Evolutionary conservation across 305 asterid species (phyloP), one percentile per base, ranked within the genome.

Genomic region (Euphrasia arctica): DNA sequence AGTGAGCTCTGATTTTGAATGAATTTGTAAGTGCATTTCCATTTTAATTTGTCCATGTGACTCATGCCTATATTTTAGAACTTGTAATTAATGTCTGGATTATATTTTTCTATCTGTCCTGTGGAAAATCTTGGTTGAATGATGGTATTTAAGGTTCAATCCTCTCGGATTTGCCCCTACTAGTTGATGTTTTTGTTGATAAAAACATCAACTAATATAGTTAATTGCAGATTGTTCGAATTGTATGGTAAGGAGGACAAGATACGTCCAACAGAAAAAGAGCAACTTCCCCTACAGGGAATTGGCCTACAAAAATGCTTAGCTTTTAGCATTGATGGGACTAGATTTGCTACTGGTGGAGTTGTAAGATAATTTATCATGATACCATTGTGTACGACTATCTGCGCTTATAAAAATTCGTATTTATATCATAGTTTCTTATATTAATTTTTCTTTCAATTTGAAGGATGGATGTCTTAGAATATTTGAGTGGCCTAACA

Each of bases 301-400:
- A 77, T 87, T 76, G 87, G 94, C 55, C 82, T 71, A 43, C 96
- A 87, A 66, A 87, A 77, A 62, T 92, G 98, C 78, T 66, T 85
- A 74, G 96, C 87, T 14, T 92, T 92, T 75, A 92, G 97, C 57
- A 74, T 84, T 48, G 98, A 92, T 68, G 97, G 98, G 64, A 89
- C 97, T 63, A 82, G 81, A 78, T 82, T 89, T 62, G 95, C 98
- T 58, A 72, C 87, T 63, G 97, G 98, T 57, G 96, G 97, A 76
- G 68, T 73, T 77, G 97, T 92, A 78, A 89, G 96, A 69, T 64
- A 18, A 22, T 57, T 72, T 50, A 15, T 70, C 42, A 67, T 54
- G 58, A 54, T 71, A 47, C 25, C 68, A 18, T 34, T 10, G 22
- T 68, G 13, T 29, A 2, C 15, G 5, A 39, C 34, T 62, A 55